A percentile compares a stretch with the other conserved stretches of the same genome.
phyloP scores from a whole-genome alignment of 129 eudicot species.

The Centrapalus pauciflorus region DNA sequence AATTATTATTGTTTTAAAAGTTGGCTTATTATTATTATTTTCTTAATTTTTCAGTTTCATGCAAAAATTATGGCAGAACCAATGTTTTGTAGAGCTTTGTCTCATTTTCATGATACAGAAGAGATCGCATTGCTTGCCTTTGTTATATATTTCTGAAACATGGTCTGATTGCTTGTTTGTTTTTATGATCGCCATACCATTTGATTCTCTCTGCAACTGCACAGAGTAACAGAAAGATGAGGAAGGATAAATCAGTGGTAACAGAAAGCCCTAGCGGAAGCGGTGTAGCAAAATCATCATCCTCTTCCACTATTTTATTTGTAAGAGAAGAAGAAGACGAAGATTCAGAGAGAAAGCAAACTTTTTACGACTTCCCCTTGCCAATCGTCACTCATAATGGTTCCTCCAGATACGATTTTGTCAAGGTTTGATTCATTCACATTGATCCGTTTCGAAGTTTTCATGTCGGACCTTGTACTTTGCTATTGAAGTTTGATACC shows the following conservation, averaged over 20 bases:
- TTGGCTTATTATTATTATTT: too few species aligned
- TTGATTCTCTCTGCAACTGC: background rate
- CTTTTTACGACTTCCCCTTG: background rate
- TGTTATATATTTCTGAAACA: too few species aligned
- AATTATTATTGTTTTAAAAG: too few species aligned
- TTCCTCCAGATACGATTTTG: constrained; percentile 73
- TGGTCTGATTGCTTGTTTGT: background rate
- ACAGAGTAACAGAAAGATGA: constrained; percentile 13
- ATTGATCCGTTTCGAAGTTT: background rate
- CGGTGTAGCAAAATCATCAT: constrained; percentile 12
- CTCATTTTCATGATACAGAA: background rate
- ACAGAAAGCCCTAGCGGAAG: constrained; percentile 6
- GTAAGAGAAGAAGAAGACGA: constrained; percentile 18
- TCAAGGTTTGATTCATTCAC: constrained; percentile 38
- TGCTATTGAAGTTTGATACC: background rate
- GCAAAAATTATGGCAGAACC: background rate
- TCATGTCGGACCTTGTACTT: background rate
- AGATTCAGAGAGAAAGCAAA: constrained; percentile 7
- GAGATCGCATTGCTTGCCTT: background rate
- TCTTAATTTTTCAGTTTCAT: too few species aligned
- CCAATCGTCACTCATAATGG: constrained; percentile 41
- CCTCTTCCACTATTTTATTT: background rate
- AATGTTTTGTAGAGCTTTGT: background rate
- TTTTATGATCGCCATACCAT: too few species aligned
- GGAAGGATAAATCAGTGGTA: constrained; percentile 33